Conservation (phyloP, 2,329 filamentous ascomycete genomes). For the Fusarium falciforme region DNA sequence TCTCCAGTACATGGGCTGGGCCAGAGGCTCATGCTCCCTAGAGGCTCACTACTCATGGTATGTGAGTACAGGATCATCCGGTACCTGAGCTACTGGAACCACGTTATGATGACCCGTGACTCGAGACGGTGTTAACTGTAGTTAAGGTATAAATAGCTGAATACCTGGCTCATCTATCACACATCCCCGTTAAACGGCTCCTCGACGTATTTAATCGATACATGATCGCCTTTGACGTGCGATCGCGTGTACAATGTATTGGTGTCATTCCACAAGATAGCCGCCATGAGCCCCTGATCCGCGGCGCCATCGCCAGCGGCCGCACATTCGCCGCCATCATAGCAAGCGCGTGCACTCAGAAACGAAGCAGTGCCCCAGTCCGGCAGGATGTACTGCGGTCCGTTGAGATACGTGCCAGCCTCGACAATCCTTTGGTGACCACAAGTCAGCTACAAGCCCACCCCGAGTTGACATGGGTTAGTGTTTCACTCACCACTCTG, state of each 20-base stretch:
- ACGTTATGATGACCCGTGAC: too few relatives aligned
- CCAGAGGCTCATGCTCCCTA: too few relatives aligned
- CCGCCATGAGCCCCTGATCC: neutral
- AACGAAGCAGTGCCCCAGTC: neutral
- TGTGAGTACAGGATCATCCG: too few relatives aligned
- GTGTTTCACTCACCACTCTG: neutral
- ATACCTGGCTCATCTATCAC: neutral
- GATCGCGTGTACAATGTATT: neutral
- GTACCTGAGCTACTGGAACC: too few relatives aligned
- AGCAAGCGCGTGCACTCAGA: neutral
- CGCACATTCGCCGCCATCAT: neutral
- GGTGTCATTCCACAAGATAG: neutral
- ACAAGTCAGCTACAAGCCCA: neutral
- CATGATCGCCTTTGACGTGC: neutral
- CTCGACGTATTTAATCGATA: neutral
- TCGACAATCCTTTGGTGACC: neutral
- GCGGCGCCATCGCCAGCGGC: neutral
- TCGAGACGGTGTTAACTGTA: too few relatives aligned
- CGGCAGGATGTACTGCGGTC: neutral
- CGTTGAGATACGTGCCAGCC: neutral
- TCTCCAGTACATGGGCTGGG: too few relatives aligned
- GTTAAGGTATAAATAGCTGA: too few relatives aligned
- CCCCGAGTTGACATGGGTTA: neutral
- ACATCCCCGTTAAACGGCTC: neutral
- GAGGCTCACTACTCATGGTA: too few relatives aligned